Evolutionary conservation across 1,139 yeast genomes (phyloP).

Genomic region (Pichia sp.): DNA sequence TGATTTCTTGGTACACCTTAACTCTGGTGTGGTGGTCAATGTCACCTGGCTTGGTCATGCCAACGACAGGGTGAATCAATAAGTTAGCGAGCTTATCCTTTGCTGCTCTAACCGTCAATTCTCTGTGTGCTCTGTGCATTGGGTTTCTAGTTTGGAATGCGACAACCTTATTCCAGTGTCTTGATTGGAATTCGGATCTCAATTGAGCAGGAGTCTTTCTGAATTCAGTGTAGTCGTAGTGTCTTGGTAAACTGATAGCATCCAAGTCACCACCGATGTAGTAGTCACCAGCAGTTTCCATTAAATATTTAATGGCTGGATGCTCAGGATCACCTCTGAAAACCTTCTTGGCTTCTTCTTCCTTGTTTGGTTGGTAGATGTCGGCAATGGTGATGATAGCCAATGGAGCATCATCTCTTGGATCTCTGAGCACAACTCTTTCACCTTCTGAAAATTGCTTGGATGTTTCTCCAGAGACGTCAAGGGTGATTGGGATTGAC

Average conservation of each 20-base stretch:
- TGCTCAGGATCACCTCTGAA: constrained; percentile 98
- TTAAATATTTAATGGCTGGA: constrained; percentile 78
- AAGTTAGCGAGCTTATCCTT: constrained; percentile 70
- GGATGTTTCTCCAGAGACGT: constrained; percentile 55
- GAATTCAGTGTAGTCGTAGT: constrained; percentile 82
- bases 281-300: constrained; percentile 69
- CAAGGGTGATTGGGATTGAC: constrained; percentile 92
- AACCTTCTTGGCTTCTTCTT: constrained; percentile 71
- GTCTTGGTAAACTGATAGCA: constrained; percentile 78
- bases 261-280: constrained; percentile 86
- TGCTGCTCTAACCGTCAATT: constrained; percentile 93
- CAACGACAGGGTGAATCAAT: constrained; percentile 94
- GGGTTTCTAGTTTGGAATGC: constrained; percentile 99
- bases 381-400: constrained; percentile 79
- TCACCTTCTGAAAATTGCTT: constrained; percentile 44
- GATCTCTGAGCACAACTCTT: constrained; percentile 69
- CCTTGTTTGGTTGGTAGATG: constrained; percentile 75
- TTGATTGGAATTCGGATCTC: constrained; percentile 70
- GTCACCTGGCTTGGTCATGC: constrained; percentile 95
- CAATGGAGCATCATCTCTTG: constrained; percentile 72
- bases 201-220: constrained; percentile 90
- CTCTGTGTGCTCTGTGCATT: constrained; percentile 98
- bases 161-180: constrained; percentile 87
- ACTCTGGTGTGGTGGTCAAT: constrained; percentile 97
- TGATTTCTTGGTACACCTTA: constrained; percentile 85